Conservation (phyloP, 2,329 filamentous ascomycete genomes). For the Nigrospora sphaerica region DNA sequence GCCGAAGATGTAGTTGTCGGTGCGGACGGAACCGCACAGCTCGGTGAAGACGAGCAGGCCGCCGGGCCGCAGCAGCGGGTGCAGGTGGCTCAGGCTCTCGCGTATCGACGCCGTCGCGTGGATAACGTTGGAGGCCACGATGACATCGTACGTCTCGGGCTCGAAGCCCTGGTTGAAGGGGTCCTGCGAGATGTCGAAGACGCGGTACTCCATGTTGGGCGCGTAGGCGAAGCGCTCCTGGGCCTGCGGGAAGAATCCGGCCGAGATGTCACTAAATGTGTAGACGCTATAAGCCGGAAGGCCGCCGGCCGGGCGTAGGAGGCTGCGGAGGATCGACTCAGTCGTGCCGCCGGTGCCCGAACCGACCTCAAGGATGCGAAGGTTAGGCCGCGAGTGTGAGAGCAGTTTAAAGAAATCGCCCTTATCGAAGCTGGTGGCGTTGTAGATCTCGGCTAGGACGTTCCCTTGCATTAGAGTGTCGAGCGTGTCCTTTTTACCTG, state of each 20-base stretch:
- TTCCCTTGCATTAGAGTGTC: constrained; percentile 23
- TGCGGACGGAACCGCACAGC: constrained; percentile 13
- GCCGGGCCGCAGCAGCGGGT: constrained; percentile 18
- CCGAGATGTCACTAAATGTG: constrained; percentile 18
- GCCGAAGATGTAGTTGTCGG: constrained; percentile 8
- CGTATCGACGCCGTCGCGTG: constrained; percentile 17
- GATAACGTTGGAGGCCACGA: constrained; percentile 19
- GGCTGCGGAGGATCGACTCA: constrained; percentile 13
- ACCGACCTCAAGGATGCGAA: constrained; percentile 16
- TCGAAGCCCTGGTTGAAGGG: constrained; percentile 22
- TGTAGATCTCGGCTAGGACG: constrained; percentile 20
- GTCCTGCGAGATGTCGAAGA: constrained; percentile 20
- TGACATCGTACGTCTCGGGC: constrained; percentile 16
- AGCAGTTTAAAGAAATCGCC: constrained; percentile 11
- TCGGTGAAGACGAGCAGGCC: constrained; percentile 24
- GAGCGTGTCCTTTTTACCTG: constrained; percentile 15
- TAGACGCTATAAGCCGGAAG: constrained; percentile 12
- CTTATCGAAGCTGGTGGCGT: constrained; percentile 15
- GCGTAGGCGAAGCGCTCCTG: constrained; percentile 14
- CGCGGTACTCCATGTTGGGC: constrained; percentile 16
- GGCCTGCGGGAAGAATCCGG: constrained; percentile 18
- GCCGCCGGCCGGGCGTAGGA: constrained; percentile 9
- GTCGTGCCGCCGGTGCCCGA: constrained; percentile 19
- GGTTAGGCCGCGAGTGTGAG: constrained; percentile 5
- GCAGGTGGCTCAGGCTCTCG: constrained; percentile 14